Conservation (phyloP, 179 eudicot species). For the Carnegiea gigantea region DNA sequence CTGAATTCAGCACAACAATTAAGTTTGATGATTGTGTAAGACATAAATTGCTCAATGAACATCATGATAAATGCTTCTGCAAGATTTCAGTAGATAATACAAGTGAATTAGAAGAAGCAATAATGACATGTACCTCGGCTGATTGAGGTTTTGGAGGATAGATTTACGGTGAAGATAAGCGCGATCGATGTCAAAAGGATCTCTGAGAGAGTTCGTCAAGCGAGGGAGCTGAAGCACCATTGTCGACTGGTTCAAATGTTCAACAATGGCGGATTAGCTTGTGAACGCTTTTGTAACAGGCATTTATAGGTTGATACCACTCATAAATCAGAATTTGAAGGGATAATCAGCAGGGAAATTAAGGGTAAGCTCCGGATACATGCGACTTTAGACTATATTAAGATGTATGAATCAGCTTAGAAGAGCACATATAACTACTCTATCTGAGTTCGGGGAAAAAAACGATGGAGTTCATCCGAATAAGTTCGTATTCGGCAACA, state of each 20-base stretch:
- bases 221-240: constrained; percentile 86
- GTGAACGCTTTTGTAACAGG: not conserved
- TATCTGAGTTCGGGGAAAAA: no score
- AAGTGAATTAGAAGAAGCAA: not conserved
- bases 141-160: constrained; percentile 51
- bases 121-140: constrained; percentile 37
- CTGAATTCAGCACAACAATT: not conserved
- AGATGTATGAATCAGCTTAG: no score
- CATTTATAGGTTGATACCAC: constrained; percentile 8
- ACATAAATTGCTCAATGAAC: not conserved
- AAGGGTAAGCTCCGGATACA: no score
- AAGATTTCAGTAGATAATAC: not conserved
- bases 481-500: no score
- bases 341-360: no score
- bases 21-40: not conserved
- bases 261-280: constrained; percentile 8
- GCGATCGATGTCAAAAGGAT: constrained; percentile 79
- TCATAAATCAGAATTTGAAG: not conserved
- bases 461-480: no score
- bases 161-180: constrained; percentile 84
- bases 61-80: not conserved
- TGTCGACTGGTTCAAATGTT: not conserved
- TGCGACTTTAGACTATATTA: no score
- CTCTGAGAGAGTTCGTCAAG: constrained; percentile 71
- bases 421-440: no score